Evolutionary conservation across 352 stramenopile genomes (phyloP), one percentile per base, ranked within the genome.

Genomic region (Pilasporangium apinafurcum): DNA sequence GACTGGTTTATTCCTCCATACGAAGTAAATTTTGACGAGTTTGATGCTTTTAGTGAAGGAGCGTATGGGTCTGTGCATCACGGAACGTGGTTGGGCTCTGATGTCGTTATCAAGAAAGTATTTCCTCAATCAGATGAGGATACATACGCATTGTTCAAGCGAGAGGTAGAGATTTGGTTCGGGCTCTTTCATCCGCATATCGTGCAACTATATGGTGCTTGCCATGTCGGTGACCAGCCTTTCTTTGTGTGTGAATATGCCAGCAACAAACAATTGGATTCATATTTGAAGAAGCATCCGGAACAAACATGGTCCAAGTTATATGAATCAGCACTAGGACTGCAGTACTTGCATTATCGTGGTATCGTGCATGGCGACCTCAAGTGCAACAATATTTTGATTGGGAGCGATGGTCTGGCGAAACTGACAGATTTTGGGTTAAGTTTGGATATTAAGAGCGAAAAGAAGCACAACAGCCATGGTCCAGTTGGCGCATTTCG

Each of bases 351-450:
- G 20, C 74, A 88, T 49, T n/a, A 32, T 7, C 32, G 52, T 21
- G 34, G 50, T 9, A 48, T 77, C 17, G 53, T 93, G 16, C 79
- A 92, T 40, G 67, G 77, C 16, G 79, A 92, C 44, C 59, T 92
- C 16, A 92, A 93, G 51, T 69, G 68, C 30, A 67, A 61, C 35
- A 92, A 92, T 54, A 49, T 49, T 33, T 33, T 49, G 9, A 31
- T 48, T 1, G 14, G 9, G 12, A 16, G 7, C 0, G 41, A 37
- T 29, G 8, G 12, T 3, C 8, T 4, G 1, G 41, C 28, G 5
- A 48, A 48, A 29, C 10, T 48, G 7, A 31, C 41, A 1, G 41
- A 48, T 29, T 48, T 38, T 26, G 33, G 41, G n/a, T 37, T 39
- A 17, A 39, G 29, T 29, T 26, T 35, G n/a, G 20, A n/a, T n/a